Evolutionary conservation across 1,139 yeast genomes (phyloP).

Genomic region (Pneumocystis sp.): DNA sequence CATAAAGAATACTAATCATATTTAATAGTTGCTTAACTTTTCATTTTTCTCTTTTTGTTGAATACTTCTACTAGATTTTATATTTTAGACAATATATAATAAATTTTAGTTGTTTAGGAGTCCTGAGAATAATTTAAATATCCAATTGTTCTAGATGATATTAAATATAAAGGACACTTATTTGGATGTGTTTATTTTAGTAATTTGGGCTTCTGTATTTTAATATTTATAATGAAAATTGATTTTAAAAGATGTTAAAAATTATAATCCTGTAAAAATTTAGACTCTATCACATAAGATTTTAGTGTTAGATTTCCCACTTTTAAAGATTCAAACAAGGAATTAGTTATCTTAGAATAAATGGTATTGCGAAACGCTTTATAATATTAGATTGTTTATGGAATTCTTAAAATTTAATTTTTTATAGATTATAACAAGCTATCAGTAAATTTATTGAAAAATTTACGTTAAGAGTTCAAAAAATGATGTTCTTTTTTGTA

Average conservation of each 20-base stretch:
- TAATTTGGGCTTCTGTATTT: background rate
- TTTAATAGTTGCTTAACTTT: background rate
- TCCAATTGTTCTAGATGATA: background rate
- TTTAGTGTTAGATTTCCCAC: background rate
- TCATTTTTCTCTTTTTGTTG: background rate
- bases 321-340: background rate
- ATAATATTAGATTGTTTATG: background rate
- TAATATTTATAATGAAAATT: background rate
- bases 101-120: background rate
- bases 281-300: background rate
- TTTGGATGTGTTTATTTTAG: background rate
- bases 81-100: background rate
- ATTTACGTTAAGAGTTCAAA: background rate
- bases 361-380: background rate
- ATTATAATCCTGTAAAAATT: background rate
- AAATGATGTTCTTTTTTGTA: background rate
- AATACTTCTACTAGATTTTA: background rate
- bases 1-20: background rate
- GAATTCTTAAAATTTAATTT: background rate
- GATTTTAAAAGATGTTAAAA: background rate
- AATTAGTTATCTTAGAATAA: background rate
- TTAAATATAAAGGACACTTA: background rate
- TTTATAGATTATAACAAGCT: background rate
- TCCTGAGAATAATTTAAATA: background rate
- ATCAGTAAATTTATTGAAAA: background rate